phyloP scores from a whole-genome alignment of 2,329 filamentous ascomycete species.

The Rosellinia necatrix region DNA sequence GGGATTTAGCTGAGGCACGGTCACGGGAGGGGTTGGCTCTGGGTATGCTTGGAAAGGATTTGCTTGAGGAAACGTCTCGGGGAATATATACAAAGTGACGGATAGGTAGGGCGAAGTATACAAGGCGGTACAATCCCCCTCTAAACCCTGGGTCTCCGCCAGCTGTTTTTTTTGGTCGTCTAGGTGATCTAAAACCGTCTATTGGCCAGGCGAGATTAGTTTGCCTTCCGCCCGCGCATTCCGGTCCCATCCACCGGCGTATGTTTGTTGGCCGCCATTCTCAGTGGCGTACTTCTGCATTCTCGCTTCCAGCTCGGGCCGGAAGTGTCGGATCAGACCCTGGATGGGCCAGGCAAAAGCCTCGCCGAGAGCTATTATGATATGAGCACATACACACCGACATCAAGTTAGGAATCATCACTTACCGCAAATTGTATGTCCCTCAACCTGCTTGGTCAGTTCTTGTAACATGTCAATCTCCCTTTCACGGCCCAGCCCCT shows the following conservation, averaged over 20 bases:
- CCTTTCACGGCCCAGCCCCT: conserved; percentile 81
- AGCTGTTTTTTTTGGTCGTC: conserved; percentile 21
- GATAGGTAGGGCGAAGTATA: conserved; percentile 23
- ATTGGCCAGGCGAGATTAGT: conserved; percentile 89
- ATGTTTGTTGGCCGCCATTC: conserved; percentile 70
- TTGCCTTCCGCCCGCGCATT: conserved; percentile 77
- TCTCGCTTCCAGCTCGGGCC: conserved; percentile 89
- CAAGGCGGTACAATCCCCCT: conserved; percentile 24
- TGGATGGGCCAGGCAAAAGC: conserved; percentile 99
- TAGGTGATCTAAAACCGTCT: conserved; percentile 44
- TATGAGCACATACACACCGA: conserved; percentile 36
- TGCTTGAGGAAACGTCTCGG: conserved; percentile 11
- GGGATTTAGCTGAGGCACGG: neutral
- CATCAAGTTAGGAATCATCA: conserved; percentile 27
- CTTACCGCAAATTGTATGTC: conserved; percentile 95
- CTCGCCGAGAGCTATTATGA: conserved; percentile 76
- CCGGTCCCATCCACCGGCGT: conserved; percentile 88
- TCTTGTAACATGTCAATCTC: conserved; percentile 99
- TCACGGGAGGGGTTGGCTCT: neutral
- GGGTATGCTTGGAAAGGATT: conserved; percentile 4
- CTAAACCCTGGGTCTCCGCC: conserved; percentile 22
- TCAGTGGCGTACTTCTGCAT: conserved; percentile 80
- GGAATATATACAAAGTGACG: conserved; percentile 32
- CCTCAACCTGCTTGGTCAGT: conserved; percentile 98
- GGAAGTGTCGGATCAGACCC: conserved; percentile 96